Percentiles rank a stretch among this genome's conserved stretches.
phyloP scores from a whole-genome alignment of 2,329 filamentous ascomycete genomes.

The Eutypa lata region DNA sequence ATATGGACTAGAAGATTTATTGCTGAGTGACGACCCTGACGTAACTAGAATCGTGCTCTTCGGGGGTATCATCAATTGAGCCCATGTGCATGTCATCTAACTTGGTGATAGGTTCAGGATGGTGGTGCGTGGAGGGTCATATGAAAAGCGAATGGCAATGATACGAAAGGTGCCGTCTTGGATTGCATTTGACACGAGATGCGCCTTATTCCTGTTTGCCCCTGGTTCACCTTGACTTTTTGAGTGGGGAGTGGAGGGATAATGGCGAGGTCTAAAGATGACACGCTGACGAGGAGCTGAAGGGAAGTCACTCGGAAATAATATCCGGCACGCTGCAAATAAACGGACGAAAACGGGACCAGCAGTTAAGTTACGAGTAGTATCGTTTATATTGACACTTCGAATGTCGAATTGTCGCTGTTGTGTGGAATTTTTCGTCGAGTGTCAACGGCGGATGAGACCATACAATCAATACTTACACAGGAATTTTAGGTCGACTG shows the following conservation, averaged over 20 bases:
- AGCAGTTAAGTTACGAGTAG: not conserved
- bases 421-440: not conserved
- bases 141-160: not conserved
- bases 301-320: not conserved
- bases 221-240: not conserved
- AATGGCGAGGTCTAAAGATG: not conserved
- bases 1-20: not conserved
- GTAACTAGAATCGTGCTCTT: not conserved
- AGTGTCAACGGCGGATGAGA: not conserved
- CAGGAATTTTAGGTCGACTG: constrained; percentile 1
- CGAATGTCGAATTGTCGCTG: not conserved
- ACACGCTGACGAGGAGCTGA: not conserved
- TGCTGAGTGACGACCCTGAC: not conserved
- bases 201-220: not conserved
- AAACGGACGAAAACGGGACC: not conserved
- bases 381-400: not conserved
- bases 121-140: not conserved
- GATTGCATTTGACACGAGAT: not conserved
- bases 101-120: not conserved
- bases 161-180: not conserved
- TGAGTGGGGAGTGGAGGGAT: not conserved
- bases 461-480: not conserved
- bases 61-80: not conserved
- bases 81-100: not conserved
- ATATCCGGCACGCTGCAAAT: not conserved